Evolutionary conservation across 306 rosid species (phyloP).

Genomic region (Begonia loranthoides): DNA sequence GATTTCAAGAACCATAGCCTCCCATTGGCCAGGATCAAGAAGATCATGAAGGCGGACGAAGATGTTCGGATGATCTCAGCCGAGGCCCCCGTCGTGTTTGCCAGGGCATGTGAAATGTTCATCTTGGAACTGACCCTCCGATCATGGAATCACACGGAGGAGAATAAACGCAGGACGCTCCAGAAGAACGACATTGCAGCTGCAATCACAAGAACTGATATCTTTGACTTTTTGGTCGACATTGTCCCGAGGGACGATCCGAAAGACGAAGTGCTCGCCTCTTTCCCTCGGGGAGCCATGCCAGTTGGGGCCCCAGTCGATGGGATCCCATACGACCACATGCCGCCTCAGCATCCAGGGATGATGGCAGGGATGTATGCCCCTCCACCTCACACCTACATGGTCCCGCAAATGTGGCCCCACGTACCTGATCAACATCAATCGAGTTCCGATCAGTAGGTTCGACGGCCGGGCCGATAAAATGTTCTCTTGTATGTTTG

Average conservation of each 20-base stretch:
- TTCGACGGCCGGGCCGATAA: neutral
- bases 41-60: conserved; percentile 14
- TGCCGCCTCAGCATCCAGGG: conserved; percentile 38
- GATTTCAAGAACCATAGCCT: conserved; percentile 64
- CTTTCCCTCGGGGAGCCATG: conserved; percentile 41
- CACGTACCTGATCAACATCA: conserved; percentile 18
- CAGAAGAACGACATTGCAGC: conserved; percentile 58
- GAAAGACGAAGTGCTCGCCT: conserved; percentile 50
- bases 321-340: conserved; percentile 14
- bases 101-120: conserved; percentile 25
- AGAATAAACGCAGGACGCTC: conserved; percentile 52
- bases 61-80: conserved; percentile 57
- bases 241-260: conserved; percentile 53
- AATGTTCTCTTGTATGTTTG: neutral
- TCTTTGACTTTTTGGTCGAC: conserved; percentile 50
- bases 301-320: conserved; percentile 17
- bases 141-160: conserved; percentile 57
- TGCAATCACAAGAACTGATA: conserved; percentile 48
- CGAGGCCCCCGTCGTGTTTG: conserved; percentile 48
- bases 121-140: conserved; percentile 42
- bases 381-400: conserved; percentile 24
- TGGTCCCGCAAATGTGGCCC: conserved; percentile 25
- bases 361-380: conserved; percentile 45
- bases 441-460: conserved; percentile 19
- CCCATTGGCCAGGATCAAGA: conserved; percentile 56